phyloP scores from a whole-genome alignment of 2,329 filamentous ascomycete genomes.

The Claviceps sp. region DNA sequence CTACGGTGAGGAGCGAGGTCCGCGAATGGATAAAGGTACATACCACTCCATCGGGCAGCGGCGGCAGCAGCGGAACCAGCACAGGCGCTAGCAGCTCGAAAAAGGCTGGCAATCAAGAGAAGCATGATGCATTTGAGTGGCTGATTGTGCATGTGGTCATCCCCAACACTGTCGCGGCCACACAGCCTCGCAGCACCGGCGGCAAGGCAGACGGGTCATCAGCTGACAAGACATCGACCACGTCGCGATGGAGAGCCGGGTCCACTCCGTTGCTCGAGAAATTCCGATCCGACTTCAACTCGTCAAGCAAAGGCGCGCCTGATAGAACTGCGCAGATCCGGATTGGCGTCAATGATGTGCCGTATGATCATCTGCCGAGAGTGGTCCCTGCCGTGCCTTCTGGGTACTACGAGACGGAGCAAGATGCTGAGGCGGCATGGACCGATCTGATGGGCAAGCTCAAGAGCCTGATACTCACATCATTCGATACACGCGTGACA shows the following conservation, averaged over 20 bases:
- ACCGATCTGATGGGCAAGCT: constrained; percentile 73
- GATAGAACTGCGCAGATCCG: constrained; percentile 81
- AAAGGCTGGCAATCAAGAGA: constrained; percentile 57
- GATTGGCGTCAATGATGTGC: constrained; percentile 56
- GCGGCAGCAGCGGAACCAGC: constrained; percentile 16
- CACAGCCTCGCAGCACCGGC: constrained; percentile 52
- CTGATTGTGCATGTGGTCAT: constrained; percentile 85
- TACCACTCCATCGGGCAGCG: constrained; percentile 40
- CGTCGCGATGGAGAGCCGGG: constrained; percentile 65
- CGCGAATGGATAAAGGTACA: constrained; percentile 84
- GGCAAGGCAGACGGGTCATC: constrained; percentile 39
- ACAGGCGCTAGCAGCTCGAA: constrained; percentile 24
- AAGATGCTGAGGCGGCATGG: constrained; percentile 74
- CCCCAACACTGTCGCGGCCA: constrained; percentile 69
- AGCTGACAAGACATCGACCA: constrained; percentile 52
- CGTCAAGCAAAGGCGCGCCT: constrained; percentile 49
- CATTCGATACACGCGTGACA: constrained; percentile 78
- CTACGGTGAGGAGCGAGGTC: constrained; percentile 60
- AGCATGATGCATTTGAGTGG: constrained; percentile 95
- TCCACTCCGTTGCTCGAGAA: constrained; percentile 82
- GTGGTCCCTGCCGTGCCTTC: constrained; percentile 50
- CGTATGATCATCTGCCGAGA: constrained; percentile 49
- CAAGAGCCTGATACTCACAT: constrained; percentile 73
- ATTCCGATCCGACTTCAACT: constrained; percentile 79
- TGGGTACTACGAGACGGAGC: constrained; percentile 54